Evolutionary conservation across 176 grass and related monocot species (phyloP), one percentile per base, ranked within the genome.

Genomic region (Thalia dealbata): DNA sequence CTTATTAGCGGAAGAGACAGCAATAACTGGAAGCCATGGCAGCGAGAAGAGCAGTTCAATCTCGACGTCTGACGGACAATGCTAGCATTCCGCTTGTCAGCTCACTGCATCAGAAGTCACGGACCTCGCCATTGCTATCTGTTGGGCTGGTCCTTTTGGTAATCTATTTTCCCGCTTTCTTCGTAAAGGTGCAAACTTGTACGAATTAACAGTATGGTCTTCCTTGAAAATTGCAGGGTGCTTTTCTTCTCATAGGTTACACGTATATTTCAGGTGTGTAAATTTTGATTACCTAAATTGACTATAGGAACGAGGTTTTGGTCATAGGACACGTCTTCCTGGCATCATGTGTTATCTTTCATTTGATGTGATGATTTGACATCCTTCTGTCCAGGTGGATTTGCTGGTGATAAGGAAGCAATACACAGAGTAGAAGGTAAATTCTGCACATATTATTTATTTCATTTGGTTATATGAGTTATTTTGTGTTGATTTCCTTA

Each of bases 171-270:
- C 29, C 50, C 24, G 42, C 30, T 23, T 66, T n/a, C 14, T 18
- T 50, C 21, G 30, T 26, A 6, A 54, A 28, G 0, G 19, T 72
- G 18, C 43, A 52, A 11, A 48, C 46, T 19, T 42, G 6, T 70
- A 0, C 23, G 10, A 43, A 51, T 26, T 63, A 3, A 50, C 59
- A 15, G 25, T 64, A 13, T 75, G 50, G 6, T 79, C 9, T 52
- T 48, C 73, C 52, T 44, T 21, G 58, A 38, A 38, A 51, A 58
- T 81, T 81, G 54, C 82, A 92, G 89, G 92, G 89, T 9, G 81
- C 83, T 26, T 89, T 96, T 67, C 59, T 92, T 82, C 84, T 96
- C 3, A 54, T 96, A 45, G 92, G 80, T 42, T 96, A 92, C 78
- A 83, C 85, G 32, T 89, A 84, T 67, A 78, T 78, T 35, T 80